Conservation (phyloP, 768 basidiomycete genomes). For the Suillus occidentalis region DNA sequence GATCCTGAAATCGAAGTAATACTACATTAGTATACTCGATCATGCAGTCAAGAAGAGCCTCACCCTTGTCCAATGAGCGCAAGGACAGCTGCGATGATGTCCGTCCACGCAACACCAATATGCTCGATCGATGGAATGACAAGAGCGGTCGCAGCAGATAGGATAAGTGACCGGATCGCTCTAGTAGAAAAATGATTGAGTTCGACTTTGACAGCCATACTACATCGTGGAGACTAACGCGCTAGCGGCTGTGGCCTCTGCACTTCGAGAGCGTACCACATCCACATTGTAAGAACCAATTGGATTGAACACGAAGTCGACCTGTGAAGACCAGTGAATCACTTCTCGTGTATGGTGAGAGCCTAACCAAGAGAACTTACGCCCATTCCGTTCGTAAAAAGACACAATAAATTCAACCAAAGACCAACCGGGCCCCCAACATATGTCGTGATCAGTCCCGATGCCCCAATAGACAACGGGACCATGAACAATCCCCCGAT, state of each 20-base stretch:
- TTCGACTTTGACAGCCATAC: no score
- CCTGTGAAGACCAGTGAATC: no score
- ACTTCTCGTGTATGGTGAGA: no score
- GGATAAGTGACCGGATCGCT: constrained; percentile 45
- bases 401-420: neutral
- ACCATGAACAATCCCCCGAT: neutral
- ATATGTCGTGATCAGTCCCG: neutral
- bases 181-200: constrained; percentile 29
- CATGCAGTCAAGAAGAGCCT: constrained; percentile 18
- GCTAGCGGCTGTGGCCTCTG: no score
- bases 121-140: constrained; percentile 53
- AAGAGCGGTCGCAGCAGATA: constrained; percentile 42
- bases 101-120: constrained; percentile 46
- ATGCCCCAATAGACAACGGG: neutral
- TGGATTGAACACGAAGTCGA: no score
- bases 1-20: constrained; percentile 31
- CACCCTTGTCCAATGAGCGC: constrained; percentile 51
- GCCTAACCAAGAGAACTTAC: no score
- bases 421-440: neutral
- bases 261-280: no score
- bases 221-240: neutral
- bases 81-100: constrained; percentile 42
- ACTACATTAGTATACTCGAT: neutral
- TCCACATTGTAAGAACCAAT: no score
- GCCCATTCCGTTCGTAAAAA: no score